Base-by-base conservation (phyloP, 768 basidiomycete genomes). In the Amanita rubescens region DNA sequence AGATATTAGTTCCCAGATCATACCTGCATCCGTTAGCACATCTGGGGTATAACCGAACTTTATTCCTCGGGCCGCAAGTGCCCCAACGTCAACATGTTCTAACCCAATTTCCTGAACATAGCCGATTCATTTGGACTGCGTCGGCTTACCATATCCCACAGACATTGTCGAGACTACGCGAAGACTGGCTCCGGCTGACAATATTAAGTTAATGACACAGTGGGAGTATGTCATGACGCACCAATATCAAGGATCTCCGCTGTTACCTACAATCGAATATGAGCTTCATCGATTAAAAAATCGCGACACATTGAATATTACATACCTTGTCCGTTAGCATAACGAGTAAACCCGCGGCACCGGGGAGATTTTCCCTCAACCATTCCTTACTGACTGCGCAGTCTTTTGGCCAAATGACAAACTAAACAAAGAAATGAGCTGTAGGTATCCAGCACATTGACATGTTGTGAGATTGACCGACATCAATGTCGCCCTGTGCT, bases 111-210 rank as follows among this genome's bases (percentile, higher is more conserved):
- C 5, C 27, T 12, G 7, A 34, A 19, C n/a, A 37, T 24, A 39
- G 3, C 34, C 32, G 25, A 25, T 15, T 17, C 7, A 19, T 42
- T 30, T 54, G 33, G 37, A 15, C 11, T 32, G 22, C 12, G 1
- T 1, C 14, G 3, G 41, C 24, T 15, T 55, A 89, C 90, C 89
- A 62, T 85, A 89, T 43, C 91, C 92, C 17, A 94, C 91, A 15
- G 90, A 92, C 83, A 95, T 89, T 0, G 94, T 96, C 1, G 94
- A 95, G 2, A 96, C 79, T n/a, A 90, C 84, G 41, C 79, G 80
- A 8, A 99, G 75, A 46, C 66, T 73, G 0, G 85, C 72, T 3
- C 93, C 92, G 57, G 91, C 91, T 86, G 11, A 33, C 17, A n/a
- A 33, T 45, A 17, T 44, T 32, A 30, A 41, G 27, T 19, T 11